Base-by-base conservation (phyloP, 371 early-diverging fungal genomes). In the Fennellomyces sp. region DNA sequence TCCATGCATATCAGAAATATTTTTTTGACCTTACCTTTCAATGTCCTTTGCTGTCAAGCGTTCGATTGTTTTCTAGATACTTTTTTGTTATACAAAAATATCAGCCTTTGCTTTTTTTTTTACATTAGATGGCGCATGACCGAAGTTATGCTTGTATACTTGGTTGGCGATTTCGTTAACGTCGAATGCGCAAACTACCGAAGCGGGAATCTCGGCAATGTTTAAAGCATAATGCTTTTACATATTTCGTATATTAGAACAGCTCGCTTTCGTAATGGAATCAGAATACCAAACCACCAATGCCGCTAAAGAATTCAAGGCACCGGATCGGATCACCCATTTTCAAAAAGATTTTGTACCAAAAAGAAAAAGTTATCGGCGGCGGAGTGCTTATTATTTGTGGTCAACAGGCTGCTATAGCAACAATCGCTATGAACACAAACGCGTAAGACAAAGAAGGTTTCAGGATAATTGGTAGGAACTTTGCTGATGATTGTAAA, bases 271-370 rank as follows among this genome's bases (percentile, higher is more conserved):
- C n/a, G n/a, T n/a, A n/a, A n/a, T n/a, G n/a, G n/a, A n/a, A n/a
- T n/a, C n/a, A n/a, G n/a, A n/a, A 19, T 70, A 86, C 87, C 75
- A 87, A 66, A 4, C 88, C 91, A 36, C 91, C 91, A 53, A 91
- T 90, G 31, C 91, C 91, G 54, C 86, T 83, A 62, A 88, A 91
- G 66, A 91, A 91, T 63, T 91, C 91, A 21, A 87, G 63, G n/a
- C 82, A 83, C n/a, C 77, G 76, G 35, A 82, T 73, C n/a, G 67
- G 64, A 30, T 59, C 52, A 36, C 35, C 48, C 31, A 48, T 48
- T 29, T 33, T 57, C 8, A 15, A 31, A 11, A 7, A 15, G 4
- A 49, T 49, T 52, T 31, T 52, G 52, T 5, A 28, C 17, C 13
- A 33, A 30, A n/a, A 30, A 52, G 7, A n/a, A 33, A 17, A 19